Base-by-base conservation (phyloP, 73 alveolate species). In the Paramecium sonneborni region DNA sequence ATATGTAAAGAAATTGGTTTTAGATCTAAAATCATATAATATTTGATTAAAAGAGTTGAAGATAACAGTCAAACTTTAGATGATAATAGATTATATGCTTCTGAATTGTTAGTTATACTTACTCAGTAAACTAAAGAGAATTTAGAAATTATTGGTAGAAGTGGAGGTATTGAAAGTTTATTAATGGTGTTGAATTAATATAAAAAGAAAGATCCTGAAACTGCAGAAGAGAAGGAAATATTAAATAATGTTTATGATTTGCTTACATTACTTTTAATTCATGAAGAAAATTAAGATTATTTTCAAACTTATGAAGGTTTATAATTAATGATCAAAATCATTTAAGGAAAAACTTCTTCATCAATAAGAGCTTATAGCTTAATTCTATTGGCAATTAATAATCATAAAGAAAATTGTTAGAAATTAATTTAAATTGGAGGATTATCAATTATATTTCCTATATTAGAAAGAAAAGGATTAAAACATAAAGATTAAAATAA, bases 121-220 rank as follows among this genome's bases (percentile, higher is more conserved):
- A 21, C 37, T 20, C 11, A 74, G 21, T 23, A 74, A 20, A 37
- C 87, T 15, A 39, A 74, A 20, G 56, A 37, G 2, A 74, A 39
- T 10, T 39, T 37, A 14, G 58, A 74, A 35, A 37, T 37, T 9
- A 74, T 74, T 12, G 87, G 87, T n/a, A 74, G 58, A 37, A 74
- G 56, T 7, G 87, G 87, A 1, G 67, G 56, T 15, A 74, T 74
- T 18, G 87, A 74, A 37, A 74, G 58, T 35, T 39, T 74, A 21
- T 18, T 74, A 1, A 74, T 74, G 9, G 56, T 34, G 3, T 74
- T 74, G 10, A 34, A 28, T 4, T 23, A 39, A 15, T 74, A 37
- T 37, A 74, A 32, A 74, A 74, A 74, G 11, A 74, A 74, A n/a
- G 87, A 74, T 74, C 87, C 87, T 12, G 87, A 74, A 28, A 35